These are phyloP conservation scores for Cairneyella variabilis DNA, from an alignment of 495 filamentous ascomycete genomes.

Conservation along the genomic window DNA sequence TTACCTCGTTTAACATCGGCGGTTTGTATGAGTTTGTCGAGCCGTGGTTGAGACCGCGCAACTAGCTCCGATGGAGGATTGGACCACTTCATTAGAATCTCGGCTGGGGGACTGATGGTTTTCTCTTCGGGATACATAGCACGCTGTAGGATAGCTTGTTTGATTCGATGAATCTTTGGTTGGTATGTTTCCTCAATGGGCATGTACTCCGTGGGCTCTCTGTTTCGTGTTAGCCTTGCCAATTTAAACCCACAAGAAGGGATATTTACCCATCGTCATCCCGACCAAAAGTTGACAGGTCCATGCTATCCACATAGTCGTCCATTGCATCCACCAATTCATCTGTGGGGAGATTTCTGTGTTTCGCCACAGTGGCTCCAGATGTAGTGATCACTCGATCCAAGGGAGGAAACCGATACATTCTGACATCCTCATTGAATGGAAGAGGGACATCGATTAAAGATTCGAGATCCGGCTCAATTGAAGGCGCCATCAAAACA, in stretches of 20 bases:
- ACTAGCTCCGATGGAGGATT: constrained; percentile 67
- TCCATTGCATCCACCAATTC: constrained; percentile 76
- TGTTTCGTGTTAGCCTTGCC: constrained; percentile 36
- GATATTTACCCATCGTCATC: constrained; percentile 67
- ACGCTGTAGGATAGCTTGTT: constrained; percentile 76
- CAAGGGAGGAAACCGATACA: constrained; percentile 85
- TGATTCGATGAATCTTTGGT: constrained; percentile 87
- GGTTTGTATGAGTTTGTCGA: constrained; percentile 55
- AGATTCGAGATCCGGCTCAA: constrained; percentile 81
- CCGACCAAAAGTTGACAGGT: constrained; percentile 57
- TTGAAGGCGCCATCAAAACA: constrained; percentile 75
- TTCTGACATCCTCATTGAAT: constrained; percentile 86
- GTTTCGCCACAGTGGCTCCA: constrained; percentile 78
- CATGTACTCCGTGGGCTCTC: constrained; percentile 67
- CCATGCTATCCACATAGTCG: constrained; percentile 91
- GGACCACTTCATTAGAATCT: constrained; percentile 69
- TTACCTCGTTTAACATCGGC: constrained; percentile 86
- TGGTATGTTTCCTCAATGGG: constrained; percentile 81
- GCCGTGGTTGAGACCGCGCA: constrained; percentile 35
- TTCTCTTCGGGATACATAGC: constrained; percentile 70
- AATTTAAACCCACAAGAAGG: not conserved
- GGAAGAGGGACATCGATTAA: constrained; percentile 91
- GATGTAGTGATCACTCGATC: constrained; percentile 84
- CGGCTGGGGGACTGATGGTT: constrained; percentile 60
- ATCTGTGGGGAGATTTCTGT: constrained; percentile 80